Conservation (phyloP, 805 yeast species). For the Millerago galiae region DNA sequence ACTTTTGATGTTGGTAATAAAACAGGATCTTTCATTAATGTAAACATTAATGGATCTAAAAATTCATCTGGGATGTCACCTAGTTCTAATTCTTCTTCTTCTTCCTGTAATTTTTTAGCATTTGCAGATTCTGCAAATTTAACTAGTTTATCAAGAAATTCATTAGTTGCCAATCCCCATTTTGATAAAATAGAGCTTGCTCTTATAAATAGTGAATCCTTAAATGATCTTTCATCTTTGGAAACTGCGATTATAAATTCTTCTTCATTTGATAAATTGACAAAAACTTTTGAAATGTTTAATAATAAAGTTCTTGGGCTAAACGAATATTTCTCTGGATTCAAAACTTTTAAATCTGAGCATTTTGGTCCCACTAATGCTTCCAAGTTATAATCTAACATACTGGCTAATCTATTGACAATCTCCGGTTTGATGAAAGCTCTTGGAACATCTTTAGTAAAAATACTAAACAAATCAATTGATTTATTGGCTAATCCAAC, state of each 20-base stretch:
- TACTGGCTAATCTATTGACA: constrained; percentile 90
- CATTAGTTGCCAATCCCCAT: constrained; percentile 47
- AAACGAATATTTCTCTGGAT: constrained; percentile 79
- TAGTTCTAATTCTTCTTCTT: constrained; percentile 77
- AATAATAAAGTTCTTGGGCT: constrained; percentile 69
- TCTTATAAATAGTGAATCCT: constrained; percentile 54
- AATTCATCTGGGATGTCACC: constrained; percentile 97
- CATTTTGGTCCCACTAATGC: constrained; percentile 96
- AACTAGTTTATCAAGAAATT: constrained; percentile 43
- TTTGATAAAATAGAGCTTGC: constrained; percentile 62
- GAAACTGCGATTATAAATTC: constrained; percentile 78
- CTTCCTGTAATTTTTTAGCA: constrained; percentile 51
- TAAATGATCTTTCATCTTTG: constrained; percentile 86
- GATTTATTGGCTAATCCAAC: constrained; percentile 82
- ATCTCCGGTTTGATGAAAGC: constrained; percentile 86
- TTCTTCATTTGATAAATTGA: constrained; percentile 57
- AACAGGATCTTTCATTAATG: constrained; percentile 94
- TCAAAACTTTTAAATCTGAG: constrained; percentile 74
- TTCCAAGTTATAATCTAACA: constrained; percentile 87
- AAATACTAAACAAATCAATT: constrained; percentile 67
- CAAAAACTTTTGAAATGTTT: constrained; percentile 67
- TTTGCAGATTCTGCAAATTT: constrained; percentile 65
- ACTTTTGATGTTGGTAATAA: constrained; percentile 83
- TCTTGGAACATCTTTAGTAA: constrained; percentile 78
- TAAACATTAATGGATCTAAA: constrained; percentile 93